Conservation (phyloP, 352 stramenopile genomes). For the Pythium scleroteichum region DNA sequence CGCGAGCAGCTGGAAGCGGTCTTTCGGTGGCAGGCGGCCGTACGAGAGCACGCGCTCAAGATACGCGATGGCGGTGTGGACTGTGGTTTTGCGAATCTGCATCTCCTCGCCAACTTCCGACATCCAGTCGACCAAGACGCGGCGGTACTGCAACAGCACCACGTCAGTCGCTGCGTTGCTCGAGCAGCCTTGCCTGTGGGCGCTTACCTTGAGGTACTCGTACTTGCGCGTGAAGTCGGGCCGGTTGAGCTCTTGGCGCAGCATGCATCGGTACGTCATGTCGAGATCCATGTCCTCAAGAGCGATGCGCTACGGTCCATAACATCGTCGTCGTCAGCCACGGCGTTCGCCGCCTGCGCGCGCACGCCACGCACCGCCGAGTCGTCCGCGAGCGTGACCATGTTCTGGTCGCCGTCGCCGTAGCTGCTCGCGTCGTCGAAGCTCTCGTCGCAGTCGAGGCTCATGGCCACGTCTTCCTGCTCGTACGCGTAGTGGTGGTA, state of each 20-base stretch:
- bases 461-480: constrained; percentile 25
- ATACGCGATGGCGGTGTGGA: constrained; percentile 80
- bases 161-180: background rate
- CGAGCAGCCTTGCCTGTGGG: background rate
- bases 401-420: constrained; percentile 37
- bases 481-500: constrained; percentile 40
- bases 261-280: constrained; percentile 69
- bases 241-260: constrained; percentile 67
- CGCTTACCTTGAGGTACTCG: constrained; percentile 70
- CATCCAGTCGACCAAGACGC: constrained; percentile 87
- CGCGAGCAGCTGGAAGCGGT: constrained; percentile 81
- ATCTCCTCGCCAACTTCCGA: constrained; percentile 83
- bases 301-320: constrained; percentile 48
- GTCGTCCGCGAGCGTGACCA: constrained; percentile 31
- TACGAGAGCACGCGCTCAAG: constrained; percentile 72
- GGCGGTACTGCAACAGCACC: constrained; percentile 46
- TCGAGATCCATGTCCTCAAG: constrained; percentile 78
- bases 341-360: background rate
- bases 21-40: constrained; percentile 58
- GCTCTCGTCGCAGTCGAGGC: constrained; percentile 80
- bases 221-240: constrained; percentile 75
- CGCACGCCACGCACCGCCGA: constrained; percentile 27
- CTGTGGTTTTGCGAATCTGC: constrained; percentile 77
- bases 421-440: constrained; percentile 62
- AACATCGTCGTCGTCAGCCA: background rate